A percentile compares a stretch with the other conserved stretches of the same genome.
Conservation (phyloP, 345 rosid species). For the Mallotus nudiflorus region DNA sequence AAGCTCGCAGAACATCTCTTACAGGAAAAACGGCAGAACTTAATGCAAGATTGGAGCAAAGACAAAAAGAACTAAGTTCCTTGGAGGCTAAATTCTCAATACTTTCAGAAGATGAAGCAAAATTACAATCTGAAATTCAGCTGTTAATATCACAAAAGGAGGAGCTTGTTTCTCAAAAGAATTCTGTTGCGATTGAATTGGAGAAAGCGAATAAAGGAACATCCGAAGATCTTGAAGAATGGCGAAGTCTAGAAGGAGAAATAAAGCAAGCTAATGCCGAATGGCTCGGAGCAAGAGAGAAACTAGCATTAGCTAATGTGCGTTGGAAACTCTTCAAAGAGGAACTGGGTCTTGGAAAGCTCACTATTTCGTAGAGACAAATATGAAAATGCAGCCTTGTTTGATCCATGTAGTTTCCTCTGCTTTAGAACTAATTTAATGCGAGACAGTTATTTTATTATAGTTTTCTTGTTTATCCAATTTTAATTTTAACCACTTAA, state of each 20-base stretch:
- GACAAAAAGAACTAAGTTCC: neutral
- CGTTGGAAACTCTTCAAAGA: slow-evolving; percentile 10
- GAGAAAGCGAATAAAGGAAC: neutral
- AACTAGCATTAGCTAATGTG: neutral
- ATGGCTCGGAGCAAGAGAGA: slow-evolving; percentile 1
- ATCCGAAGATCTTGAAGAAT: slow-evolving; percentile 2
- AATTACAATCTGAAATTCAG: neutral
- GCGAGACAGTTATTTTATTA: too few relatives aligned
- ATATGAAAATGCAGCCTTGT: too few relatives aligned
- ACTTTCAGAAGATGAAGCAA: slow-evolving; percentile 4
- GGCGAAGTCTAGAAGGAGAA: neutral
- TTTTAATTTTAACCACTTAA: too few relatives aligned
- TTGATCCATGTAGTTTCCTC: too few relatives aligned
- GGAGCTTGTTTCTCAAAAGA: neutral
- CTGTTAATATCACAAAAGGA: neutral
- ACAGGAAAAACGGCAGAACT: neutral
- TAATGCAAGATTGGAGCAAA: neutral
- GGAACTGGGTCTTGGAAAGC: slow-evolving; percentile 8
- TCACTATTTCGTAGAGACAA: neutral
- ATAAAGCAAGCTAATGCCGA: neutral
- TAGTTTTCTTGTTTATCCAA: too few relatives aligned
- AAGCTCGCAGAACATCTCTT: slow-evolving; percentile 4
- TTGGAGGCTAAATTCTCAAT: slow-evolving; percentile 6
- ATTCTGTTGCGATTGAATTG: neutral
- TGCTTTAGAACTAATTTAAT: too few relatives aligned